Evolutionary conservation across 805 yeast genomes (phyloP), one percentile per base, ranked within the genome.

Genomic region (Suhomyces emberorum): DNA sequence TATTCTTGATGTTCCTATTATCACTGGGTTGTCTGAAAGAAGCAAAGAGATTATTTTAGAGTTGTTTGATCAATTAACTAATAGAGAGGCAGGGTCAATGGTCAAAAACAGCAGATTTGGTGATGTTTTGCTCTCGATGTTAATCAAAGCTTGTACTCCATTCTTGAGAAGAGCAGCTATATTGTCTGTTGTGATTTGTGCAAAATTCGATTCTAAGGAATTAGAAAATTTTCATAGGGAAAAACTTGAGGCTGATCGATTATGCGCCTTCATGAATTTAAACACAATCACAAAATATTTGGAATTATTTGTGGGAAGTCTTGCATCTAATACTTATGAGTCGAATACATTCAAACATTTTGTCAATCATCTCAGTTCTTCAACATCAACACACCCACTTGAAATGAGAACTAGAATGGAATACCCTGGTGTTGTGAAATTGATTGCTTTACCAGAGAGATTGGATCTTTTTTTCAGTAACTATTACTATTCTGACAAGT

Each of bases 381-480:
- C 42, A 6, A 34, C 14, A 11, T 9, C 15, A 3, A 6, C 30
- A 6, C 49, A 41, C 3, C 45, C 46, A 2, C n/a, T 31, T 3
- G 47, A 43, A 2, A 36, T 51, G 15, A 48, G 39, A 17, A 54
- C 49, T 31, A 42, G 46, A 7, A 39, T 83, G 15, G 78, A 76
- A 25, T 87, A 77, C 47, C 93, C 95, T 0, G 85, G 85, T 0
- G 51, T 73, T 2, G 61, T 82, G n/a, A 67, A 70, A 27, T 63
- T 88, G 32, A 67, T 83, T 15, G 66, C 72, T 21, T 65, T 88
- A 12, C 96, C 96, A 0, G 56, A 63, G 2, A 69, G 83, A 34
- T 59, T 87, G 41, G 89, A 83, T 52, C 68, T 65, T 25, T 79
- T 88, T 44, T 86, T 83, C 61, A 80, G 86, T 3, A 66, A 74